Conservation (phyloP, 1,284 basidiomycete species). For the Cutaneotrichosporon dermatis region DNA sequence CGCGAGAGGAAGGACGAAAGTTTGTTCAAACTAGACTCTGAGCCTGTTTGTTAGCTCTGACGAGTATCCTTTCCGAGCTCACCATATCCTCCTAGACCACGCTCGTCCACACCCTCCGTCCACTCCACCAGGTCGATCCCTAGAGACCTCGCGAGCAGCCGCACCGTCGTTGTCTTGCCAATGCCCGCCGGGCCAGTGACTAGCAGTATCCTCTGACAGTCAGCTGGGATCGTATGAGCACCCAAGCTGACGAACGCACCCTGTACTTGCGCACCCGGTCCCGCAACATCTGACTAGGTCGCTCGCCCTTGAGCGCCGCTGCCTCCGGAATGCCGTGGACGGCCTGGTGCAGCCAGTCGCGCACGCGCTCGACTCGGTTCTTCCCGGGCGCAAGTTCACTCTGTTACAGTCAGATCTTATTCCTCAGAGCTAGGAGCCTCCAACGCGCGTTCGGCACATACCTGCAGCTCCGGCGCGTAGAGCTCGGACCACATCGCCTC, state of each 20-base stretch:
- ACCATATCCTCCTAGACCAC: slow-evolving; percentile 35
- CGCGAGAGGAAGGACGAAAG: slow-evolving; percentile 74
- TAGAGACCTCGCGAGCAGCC: slow-evolving; percentile 69
- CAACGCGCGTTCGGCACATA: no score
- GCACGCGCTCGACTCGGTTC: slow-evolving; percentile 77
- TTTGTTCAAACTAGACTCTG: slow-evolving; percentile 65
- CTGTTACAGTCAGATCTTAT: slow-evolving; percentile 52
- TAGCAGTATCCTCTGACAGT: slow-evolving; percentile 67
- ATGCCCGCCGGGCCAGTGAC: slow-evolving; percentile 86
- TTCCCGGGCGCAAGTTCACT: slow-evolving; percentile 82
- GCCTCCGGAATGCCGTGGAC: slow-evolving; percentile 54
- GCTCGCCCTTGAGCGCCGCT: slow-evolving; percentile 17
- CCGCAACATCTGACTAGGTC: slow-evolving; percentile 42
- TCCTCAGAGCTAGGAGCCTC: no score
- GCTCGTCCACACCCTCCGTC: slow-evolving; percentile 53
- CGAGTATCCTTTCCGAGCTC: neutral
- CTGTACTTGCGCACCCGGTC: slow-evolving; percentile 70
- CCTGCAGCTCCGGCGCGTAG: slow-evolving; percentile 65
- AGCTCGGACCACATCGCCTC: slow-evolving; percentile 67
- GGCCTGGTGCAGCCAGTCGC: slow-evolving; percentile 79
- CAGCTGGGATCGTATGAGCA: no score
- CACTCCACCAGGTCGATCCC: slow-evolving; percentile 82
- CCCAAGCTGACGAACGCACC: no score
- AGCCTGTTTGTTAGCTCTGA: slow-evolving; percentile 39
- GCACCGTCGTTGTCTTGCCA: slow-evolving; percentile 82